A percentile compares a stretch with the other conserved stretches of the same genome.
phyloP scores from a whole-genome alignment of 129 eudicot genomes.

The Erigeron canadensis region DNA sequence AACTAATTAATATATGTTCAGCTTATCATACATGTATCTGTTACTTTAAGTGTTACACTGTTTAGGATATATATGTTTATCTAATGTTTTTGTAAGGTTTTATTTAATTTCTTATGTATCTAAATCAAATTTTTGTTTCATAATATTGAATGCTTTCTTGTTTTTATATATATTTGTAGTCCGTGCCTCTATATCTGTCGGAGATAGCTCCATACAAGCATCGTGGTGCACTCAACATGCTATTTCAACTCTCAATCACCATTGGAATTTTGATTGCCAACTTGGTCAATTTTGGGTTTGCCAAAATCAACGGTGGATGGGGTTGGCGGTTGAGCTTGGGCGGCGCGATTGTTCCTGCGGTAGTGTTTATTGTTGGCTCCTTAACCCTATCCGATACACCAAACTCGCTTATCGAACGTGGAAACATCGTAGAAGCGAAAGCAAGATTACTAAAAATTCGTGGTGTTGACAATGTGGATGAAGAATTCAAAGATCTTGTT shows the following conservation, averaged over 20 bases:
- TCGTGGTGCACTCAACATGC: not conserved
- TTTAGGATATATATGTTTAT: too few relatives aligned
- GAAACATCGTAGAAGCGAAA: not conserved
- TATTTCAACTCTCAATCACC: not conserved
- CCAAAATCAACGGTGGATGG: not conserved
- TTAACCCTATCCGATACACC: not conserved
- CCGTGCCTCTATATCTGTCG: not conserved
- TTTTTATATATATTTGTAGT: not conserved
- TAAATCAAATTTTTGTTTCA: too few relatives aligned
- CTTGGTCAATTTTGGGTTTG: not conserved
- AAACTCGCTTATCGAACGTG: not conserved
- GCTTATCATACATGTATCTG: too few relatives aligned
- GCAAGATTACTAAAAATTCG: not conserved
- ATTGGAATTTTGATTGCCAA: not conserved
- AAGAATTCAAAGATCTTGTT: not conserved
- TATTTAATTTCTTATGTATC: too few relatives aligned
- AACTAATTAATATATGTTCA: not conserved
- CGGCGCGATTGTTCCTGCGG: not conserved
- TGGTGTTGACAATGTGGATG: not conserved
- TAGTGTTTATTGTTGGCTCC: not conserved
- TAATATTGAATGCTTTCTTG: too few relatives aligned
- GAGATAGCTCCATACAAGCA: not conserved
- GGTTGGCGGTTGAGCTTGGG: constrained; percentile 4
- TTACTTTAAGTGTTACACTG: too few relatives aligned
- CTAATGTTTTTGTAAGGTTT: too few relatives aligned